Evolutionary conservation across 1,284 basidiomycete species (phyloP).

Genomic region (Fomes fomentarius): DNA sequence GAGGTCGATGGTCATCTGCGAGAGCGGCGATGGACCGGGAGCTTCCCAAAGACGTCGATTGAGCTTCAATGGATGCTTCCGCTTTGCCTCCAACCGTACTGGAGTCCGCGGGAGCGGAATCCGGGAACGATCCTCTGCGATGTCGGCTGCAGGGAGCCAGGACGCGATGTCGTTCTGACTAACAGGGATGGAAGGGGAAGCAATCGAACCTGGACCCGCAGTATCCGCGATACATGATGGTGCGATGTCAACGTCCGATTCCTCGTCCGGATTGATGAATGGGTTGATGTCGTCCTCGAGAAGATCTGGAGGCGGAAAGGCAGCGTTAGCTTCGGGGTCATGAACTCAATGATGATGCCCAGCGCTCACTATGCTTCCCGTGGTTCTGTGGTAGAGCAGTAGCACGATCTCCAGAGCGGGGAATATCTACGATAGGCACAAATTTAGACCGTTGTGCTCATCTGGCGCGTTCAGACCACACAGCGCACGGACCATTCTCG

Average conservation of each 20-base stretch:
- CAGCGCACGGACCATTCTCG: neutral
- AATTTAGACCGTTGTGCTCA: no score
- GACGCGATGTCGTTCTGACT: neutral
- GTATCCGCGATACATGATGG: neutral
- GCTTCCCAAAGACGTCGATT: neutral
- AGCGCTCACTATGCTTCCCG: no score
- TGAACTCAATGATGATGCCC: no score
- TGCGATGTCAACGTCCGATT: neutral
- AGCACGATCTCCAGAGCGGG: no score
- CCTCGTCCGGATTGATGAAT: neutral
- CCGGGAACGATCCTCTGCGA: neutral
- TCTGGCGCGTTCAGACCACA: neutral
- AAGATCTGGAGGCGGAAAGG: neutral
- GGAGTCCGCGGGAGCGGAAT: neutral
- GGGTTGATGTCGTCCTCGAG: neutral
- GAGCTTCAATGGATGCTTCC: neutral
- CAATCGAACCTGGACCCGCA: neutral
- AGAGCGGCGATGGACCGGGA: neutral
- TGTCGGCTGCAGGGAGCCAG: no score
- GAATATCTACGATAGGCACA: no score
- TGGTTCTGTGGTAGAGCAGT: no score
- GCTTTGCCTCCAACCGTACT: neutral
- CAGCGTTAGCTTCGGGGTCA: neutral
- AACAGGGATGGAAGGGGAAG: neutral
- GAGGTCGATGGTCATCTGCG: neutral